phyloP scores from a whole-genome alignment of 2,329 filamentous ascomycete genomes.

The Lizonia empirigonia region DNA sequence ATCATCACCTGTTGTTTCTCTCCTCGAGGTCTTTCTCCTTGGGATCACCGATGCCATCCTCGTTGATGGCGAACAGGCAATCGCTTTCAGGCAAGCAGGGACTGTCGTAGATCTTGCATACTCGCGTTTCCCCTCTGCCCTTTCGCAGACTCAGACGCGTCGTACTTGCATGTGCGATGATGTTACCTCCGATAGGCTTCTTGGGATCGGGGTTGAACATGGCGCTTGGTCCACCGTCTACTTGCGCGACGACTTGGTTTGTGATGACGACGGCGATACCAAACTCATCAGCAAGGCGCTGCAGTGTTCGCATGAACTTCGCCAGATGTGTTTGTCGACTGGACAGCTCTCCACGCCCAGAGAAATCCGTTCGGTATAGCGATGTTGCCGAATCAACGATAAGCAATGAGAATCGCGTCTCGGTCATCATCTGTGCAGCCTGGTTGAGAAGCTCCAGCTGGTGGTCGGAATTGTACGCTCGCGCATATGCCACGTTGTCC shows the following conservation, averaged over 20 bases:
- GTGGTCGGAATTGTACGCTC: slow-evolving; percentile 98
- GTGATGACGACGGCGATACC: slow-evolving; percentile 98
- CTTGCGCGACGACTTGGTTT: slow-evolving; percentile 97
- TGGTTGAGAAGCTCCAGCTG: slow-evolving; percentile 94
- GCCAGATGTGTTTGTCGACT: slow-evolving; percentile 86
- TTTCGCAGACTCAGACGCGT: slow-evolving; percentile 95
- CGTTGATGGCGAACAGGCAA: slow-evolving; percentile 94
- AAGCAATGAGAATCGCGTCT: slow-evolving; percentile 94
- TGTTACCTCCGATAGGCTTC: slow-evolving; percentile 98
- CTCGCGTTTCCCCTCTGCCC: slow-evolving; percentile 89
- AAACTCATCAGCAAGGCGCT: slow-evolving; percentile 78
- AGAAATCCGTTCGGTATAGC: slow-evolving; percentile 94
- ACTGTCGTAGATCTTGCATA: slow-evolving; percentile 99
- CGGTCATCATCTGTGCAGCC: slow-evolving; percentile 98
- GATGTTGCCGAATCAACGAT: slow-evolving; percentile 96
- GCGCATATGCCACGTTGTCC: slow-evolving; percentile 97
- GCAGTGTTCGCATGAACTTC: slow-evolving; percentile 85
- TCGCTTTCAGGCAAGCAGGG: slow-evolving; percentile 96
- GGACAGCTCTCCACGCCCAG: slow-evolving; percentile 95
- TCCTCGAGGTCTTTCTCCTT: slow-evolving; percentile 95
- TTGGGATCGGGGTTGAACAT: slow-evolving; percentile 99
- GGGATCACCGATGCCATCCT: slow-evolving; percentile 95
- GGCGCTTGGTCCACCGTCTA: slow-evolving; percentile 91
- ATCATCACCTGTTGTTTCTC: slow-evolving; percentile 28
- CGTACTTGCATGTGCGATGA: slow-evolving; percentile 96